A percentile compares a stretch with the other conserved stretches of the same genome.
phyloP scores from a whole-genome alignment of 805 yeast genomes.

The Ogataea henricii region DNA sequence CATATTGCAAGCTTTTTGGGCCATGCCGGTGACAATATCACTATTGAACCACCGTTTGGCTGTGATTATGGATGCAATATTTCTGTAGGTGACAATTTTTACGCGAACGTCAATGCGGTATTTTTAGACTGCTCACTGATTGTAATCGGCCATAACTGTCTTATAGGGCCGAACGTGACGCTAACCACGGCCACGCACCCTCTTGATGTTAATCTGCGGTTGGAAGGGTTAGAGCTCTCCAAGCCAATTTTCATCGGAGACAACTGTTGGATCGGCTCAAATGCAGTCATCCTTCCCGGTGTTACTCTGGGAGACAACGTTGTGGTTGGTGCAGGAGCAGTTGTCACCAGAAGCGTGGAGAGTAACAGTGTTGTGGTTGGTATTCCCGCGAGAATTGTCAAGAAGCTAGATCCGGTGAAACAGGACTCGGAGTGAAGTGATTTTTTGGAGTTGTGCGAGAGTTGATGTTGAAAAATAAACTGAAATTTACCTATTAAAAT shows the following conservation, averaged over 20 bases:
- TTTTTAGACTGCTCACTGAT: conserved; percentile 63
- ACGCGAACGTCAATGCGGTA: conserved; percentile 57
- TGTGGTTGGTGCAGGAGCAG: conserved; percentile 69
- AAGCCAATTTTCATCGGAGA: conserved; percentile 60
- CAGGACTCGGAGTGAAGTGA: not conserved
- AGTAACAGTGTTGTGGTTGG: conserved; percentile 61
- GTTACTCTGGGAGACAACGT: conserved; percentile 63
- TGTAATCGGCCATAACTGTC: conserved; percentile 57
- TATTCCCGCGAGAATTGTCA: conserved; percentile 41
- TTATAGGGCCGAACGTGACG: conserved; percentile 64
- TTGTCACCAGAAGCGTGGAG: conserved; percentile 61
- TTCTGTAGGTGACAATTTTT: conserved; percentile 56
- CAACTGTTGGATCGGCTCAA: conserved; percentile 69
- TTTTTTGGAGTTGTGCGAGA: too few relatives aligned
- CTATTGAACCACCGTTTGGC: conserved; percentile 51
- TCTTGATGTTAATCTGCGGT: conserved; percentile 47
- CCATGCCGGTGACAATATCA: conserved; percentile 39
- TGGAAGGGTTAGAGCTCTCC: conserved; percentile 53
- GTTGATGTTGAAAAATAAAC: too few relatives aligned
- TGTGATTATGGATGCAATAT: conserved; percentile 72
- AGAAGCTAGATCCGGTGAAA: conserved; percentile 4
- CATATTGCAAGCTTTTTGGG: conserved; percentile 50
- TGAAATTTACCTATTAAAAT: too few relatives aligned
- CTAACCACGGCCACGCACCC: conserved; percentile 69
- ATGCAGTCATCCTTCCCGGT: conserved; percentile 60